Percentiles rank a stretch among this genome's conserved stretches.
These are phyloP conservation scores for Colletotrichum cuscutae DNA, from an alignment of 2,329 filamentous ascomycete genomes.

Conservation along the genomic window DNA sequence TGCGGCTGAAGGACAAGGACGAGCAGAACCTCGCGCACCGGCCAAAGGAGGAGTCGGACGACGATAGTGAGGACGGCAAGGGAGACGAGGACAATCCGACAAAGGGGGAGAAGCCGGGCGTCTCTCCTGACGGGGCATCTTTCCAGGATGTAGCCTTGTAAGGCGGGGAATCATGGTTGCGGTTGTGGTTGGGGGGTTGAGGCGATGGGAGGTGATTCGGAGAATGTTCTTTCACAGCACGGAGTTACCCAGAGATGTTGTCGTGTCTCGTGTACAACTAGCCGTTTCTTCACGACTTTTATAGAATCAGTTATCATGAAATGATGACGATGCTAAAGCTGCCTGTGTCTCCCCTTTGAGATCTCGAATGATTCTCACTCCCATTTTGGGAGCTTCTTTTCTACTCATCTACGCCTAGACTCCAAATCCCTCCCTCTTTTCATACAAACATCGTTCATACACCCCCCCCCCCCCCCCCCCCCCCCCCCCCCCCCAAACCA, in stretches of 20 bases:
- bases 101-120: constrained; percentile 50
- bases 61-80: constrained; percentile 41
- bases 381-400: not conserved
- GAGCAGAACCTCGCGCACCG: constrained; percentile 64
- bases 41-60: constrained; percentile 44
- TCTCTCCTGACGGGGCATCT: constrained; percentile 66
- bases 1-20: constrained; percentile 64
- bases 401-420: no score
- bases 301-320: constrained; percentile 16
- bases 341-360: not conserved
- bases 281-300: constrained; percentile 18
- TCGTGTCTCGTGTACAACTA: constrained; percentile 23
- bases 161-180: constrained; percentile 2
- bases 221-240: constrained; percentile 16
- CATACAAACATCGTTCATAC: not conserved
- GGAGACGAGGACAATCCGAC: constrained; percentile 45
- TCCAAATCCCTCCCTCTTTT: not conserved
- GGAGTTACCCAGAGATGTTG: constrained; percentile 28
- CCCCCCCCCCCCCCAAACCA: no score
- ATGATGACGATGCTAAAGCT: not conserved
- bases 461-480: not conserved
- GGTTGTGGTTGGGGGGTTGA: not conserved
- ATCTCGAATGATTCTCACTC: not conserved
- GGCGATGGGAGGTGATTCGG: not conserved
- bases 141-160: constrained; percentile 73